Percentiles rank a stretch among this genome's conserved stretches.
These are phyloP conservation scores for Quercus agrifolia DNA, from an alignment of 306 rosid species.

Conservation along the genomic window DNA sequence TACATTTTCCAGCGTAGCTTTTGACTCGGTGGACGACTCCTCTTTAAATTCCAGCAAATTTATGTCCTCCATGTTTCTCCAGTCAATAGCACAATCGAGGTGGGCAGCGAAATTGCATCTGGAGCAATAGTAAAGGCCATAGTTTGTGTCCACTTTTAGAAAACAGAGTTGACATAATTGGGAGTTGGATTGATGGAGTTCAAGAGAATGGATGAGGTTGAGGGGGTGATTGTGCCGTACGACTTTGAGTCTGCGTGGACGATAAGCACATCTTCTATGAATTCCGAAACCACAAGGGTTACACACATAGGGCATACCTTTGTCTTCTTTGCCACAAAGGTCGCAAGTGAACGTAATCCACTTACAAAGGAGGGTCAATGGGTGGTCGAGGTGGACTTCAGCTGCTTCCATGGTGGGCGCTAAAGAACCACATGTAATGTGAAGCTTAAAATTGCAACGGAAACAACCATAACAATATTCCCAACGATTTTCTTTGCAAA, in stretches of 20 bases:
- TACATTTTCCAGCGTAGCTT: too few relatives aligned
- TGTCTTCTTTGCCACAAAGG: background rate
- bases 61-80: too few relatives aligned
- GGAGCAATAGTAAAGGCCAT: too few relatives aligned
- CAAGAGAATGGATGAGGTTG: too few relatives aligned
- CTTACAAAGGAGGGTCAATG: background rate
- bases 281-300: background rate
- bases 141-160: too few relatives aligned
- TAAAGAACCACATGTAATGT: background rate
- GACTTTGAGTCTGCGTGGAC: background rate
- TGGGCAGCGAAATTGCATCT: too few relatives aligned
- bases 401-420: background rate
- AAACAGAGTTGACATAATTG: too few relatives aligned
- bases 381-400: background rate
- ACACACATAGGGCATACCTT: background rate
- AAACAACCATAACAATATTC: background rate
- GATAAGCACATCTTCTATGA: background rate
- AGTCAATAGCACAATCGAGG: rapidly evolving
- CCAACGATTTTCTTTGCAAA: too few relatives aligned
- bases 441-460: background rate
- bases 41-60: too few relatives aligned
- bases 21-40: too few relatives aligned
- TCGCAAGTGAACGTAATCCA: background rate
- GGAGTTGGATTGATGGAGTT: too few relatives aligned
- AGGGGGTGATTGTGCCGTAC: background rate